Percentiles rank a stretch among this genome's conserved stretches.
Conservation (phyloP, 352 stramenopile species). For the Aphanomyces astaci region DNA sequence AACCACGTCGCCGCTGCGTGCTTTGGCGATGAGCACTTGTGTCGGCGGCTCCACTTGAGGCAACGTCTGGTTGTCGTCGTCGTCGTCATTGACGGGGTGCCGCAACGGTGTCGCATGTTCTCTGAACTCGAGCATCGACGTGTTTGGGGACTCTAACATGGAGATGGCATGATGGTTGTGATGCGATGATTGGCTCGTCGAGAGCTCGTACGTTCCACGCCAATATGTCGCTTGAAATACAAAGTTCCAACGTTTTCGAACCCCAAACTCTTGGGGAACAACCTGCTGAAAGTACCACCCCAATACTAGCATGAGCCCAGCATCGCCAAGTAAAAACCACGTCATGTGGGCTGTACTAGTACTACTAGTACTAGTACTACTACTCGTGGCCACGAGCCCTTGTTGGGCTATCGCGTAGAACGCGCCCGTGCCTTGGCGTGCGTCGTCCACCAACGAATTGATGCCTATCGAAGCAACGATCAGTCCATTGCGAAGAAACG, state of each 20-base stretch:
- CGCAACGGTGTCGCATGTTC: neutral
- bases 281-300: conserved; percentile 91
- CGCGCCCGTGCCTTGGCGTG: conserved; percentile 51
- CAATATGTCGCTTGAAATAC: conserved; percentile 46
- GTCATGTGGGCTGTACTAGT: conserved; percentile 44
- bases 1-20: neutral
- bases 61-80: neutral
- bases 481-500: neutral
- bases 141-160: conserved; percentile 18
- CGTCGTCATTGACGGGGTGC: neutral
- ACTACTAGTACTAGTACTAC: too few species aligned
- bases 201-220: too few species aligned
- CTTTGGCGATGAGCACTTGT: neutral
- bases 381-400: conserved; percentile 39
- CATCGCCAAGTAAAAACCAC: conserved; percentile 66
- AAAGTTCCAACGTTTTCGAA: conserved; percentile 87
- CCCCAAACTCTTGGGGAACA: conserved; percentile 85
- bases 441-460: conserved; percentile 47
- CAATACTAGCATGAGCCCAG: conserved; percentile 66
- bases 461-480: conserved; percentile 28
- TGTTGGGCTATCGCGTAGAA: conserved; percentile 43
- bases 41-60: neutral
- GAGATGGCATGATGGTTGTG: neutral
- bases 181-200: neutral
- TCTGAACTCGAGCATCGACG: conserved; percentile 5